Percentiles rank a stretch among this genome's conserved stretches.
Conservation (phyloP, 176 grass and related monocot genomes). For the Cenchrus americanus region DNA sequence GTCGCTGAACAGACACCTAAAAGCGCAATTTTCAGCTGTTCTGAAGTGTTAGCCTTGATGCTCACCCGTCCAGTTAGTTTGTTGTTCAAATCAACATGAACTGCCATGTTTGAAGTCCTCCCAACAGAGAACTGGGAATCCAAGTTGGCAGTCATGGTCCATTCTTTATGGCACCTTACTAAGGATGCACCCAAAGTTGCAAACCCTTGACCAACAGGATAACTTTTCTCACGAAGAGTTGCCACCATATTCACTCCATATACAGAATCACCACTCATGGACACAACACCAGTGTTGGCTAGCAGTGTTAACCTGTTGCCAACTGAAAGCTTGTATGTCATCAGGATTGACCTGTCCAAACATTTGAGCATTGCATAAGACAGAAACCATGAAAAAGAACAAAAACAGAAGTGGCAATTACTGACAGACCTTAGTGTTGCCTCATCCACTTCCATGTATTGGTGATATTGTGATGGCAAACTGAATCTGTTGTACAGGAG, state of each 20-base stretch:
- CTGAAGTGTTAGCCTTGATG: constrained; percentile 71
- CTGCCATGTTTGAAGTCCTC: constrained; percentile 57
- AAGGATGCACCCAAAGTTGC: constrained; percentile 69
- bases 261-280: constrained; percentile 55
- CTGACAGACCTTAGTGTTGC: too few relatives aligned
- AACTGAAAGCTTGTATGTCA: constrained; percentile 64
- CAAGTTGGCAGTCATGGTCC: constrained; percentile 66
- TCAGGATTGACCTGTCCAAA: too few relatives aligned
- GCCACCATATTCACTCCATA: constrained; percentile 72
- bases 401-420: too few relatives aligned
- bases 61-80: constrained; percentile 73
- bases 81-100: constrained; percentile 75
- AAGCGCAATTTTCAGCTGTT: constrained; percentile 70
- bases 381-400: too few relatives aligned
- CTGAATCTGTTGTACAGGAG: too few relatives aligned
- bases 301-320: constrained; percentile 60
- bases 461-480: too few relatives aligned
- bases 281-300: constrained; percentile 63
- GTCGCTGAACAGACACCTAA: constrained; percentile 67
- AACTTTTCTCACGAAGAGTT: constrained; percentile 56
- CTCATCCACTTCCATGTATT: too few relatives aligned
- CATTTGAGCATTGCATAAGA: too few relatives aligned
- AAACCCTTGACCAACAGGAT: constrained; percentile 60
- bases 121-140: constrained; percentile 70
- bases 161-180: constrained; percentile 65